Conservation (phyloP, 2,329 filamentous ascomycete species). For the Aspergillus quadricinctus region DNA sequence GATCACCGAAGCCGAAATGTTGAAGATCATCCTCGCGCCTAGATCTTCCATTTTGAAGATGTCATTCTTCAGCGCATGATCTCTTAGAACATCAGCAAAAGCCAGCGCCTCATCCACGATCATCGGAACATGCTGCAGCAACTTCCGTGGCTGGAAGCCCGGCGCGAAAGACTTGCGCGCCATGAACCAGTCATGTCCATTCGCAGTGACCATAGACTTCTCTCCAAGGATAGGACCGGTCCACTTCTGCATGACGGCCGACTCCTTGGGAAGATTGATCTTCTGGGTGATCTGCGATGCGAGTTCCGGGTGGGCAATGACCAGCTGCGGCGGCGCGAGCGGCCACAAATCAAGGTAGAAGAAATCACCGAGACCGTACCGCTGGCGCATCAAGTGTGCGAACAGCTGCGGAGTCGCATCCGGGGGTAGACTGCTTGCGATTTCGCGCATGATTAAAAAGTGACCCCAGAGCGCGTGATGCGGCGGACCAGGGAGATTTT, state of each 20-base stretch:
- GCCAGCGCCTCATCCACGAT: conserved; percentile 11
- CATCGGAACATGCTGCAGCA: conserved; percentile 7
- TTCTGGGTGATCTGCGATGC: conserved; percentile 38
- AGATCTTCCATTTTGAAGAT: conserved; percentile 11
- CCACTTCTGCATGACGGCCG: conserved; percentile 24
- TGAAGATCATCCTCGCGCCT: conserved; percentile 11
- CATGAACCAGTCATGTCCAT: conserved; percentile 39
- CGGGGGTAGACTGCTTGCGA: conserved; percentile 11
- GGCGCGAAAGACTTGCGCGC: conserved; percentile 8
- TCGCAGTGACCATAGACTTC: conserved; percentile 32
- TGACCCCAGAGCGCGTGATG: conserved; percentile 18
- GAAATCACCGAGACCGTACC: conserved; percentile 13
- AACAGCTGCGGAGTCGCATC: conserved; percentile 15
- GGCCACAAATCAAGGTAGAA: conserved; percentile 40
- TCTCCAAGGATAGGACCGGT: conserved; percentile 21
- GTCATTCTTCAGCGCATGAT: conserved; percentile 4
- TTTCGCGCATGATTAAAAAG: conserved; percentile 17
- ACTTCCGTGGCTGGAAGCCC: conserved; percentile 8
- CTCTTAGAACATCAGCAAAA: conserved; percentile 7
- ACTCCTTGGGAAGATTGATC: conserved; percentile 32
- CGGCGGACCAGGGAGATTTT: conserved; percentile 14
- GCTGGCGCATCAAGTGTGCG: conserved; percentile 13
- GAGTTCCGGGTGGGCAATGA: conserved; percentile 37
- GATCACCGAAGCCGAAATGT: conserved; percentile 8
- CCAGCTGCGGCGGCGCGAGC: conserved; percentile 31